Evolutionary conservation across 1,284 basidiomycete genomes (phyloP).

Genomic region (Anthracocystis setariae): DNA sequence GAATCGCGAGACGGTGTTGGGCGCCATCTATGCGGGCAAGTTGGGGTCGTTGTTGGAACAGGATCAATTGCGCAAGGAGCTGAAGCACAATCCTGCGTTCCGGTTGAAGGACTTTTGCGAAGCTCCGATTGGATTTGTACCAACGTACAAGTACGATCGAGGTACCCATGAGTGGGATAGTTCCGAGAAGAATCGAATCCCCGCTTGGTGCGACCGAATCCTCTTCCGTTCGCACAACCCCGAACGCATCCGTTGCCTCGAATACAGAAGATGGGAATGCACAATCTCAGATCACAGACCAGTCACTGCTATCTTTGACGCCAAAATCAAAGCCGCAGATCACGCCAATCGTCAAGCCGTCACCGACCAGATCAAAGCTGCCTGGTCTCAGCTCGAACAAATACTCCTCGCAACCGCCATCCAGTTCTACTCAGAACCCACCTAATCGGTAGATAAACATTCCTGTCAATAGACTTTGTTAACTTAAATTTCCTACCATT

Average conservation of each 20-base stretch:
- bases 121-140: conserved; percentile 72
- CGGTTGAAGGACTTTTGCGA: conserved; percentile 85
- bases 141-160: conserved; percentile 93
- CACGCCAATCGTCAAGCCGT: conserved; percentile 12
- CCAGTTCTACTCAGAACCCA: conserved; percentile 25
- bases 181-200: conserved; percentile 85
- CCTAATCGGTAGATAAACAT: conserved; percentile 11
- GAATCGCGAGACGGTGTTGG: conserved; percentile 81
- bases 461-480: not conserved
- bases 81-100: conserved; percentile 84
- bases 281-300: conserved; percentile 68
- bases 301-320: conserved; percentile 55
- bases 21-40: conserved; percentile 76
- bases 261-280: conserved; percentile 65
- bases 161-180: conserved; percentile 81
- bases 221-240: conserved; percentile 77
- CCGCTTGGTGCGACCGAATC: conserved; percentile 96
- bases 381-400: conserved; percentile 21
- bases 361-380: conserved; percentile 18
- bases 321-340: conserved; percentile 40
- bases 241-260: conserved; percentile 70
- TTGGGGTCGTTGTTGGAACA: conserved; percentile 76
- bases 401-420: conserved; percentile 15
- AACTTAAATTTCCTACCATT: not conserved
- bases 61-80: conserved; percentile 90